Evolutionary conservation across 169 alveolate species (phyloP).

Genomic region (Eimeria necatrix): DNA sequence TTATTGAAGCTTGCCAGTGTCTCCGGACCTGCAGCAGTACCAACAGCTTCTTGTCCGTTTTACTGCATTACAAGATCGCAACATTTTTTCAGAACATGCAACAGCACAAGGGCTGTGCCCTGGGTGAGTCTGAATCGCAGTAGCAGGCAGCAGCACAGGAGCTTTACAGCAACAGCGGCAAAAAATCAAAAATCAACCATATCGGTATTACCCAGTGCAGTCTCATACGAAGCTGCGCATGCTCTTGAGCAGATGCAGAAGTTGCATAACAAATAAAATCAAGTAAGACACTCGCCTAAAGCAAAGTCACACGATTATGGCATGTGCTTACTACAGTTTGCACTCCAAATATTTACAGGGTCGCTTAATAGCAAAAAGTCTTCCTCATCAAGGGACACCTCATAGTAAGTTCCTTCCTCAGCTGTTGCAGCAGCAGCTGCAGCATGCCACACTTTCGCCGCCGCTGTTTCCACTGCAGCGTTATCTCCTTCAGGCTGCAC

Average conservation of each 20-base stretch:
- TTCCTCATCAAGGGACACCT: slow-evolving; percentile 51
- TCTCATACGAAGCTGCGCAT: too few relatives aligned
- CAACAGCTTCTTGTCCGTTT: not conserved
- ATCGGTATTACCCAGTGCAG: not conserved
- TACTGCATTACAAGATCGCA: too few relatives aligned
- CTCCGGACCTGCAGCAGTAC: slow-evolving; percentile 41
- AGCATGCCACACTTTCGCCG: slow-evolving; percentile 28
- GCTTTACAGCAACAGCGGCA: not conserved
- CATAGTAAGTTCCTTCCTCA: slow-evolving; percentile 15
- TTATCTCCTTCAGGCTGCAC: not conserved
- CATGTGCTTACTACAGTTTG: not conserved
- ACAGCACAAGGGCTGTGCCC: too few relatives aligned
- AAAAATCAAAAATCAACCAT: not conserved
- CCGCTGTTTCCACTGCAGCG: slow-evolving; percentile 4
- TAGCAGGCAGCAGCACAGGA: not conserved
- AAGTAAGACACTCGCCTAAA: too few relatives aligned
- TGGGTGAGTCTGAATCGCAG: not conserved
- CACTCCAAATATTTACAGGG: slow-evolving; percentile 20
- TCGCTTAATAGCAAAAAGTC: slow-evolving; percentile 26
- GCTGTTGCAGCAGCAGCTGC: slow-evolving; percentile 72
- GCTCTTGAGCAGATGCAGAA: too few relatives aligned
- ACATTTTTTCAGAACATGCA: too few relatives aligned
- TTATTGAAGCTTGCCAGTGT: not conserved
- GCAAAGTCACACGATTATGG: too few relatives aligned
- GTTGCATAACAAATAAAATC: too few relatives aligned